Percentiles rank a stretch among this genome's conserved stretches.
Evolutionary conservation across 2,329 filamentous ascomycete species (phyloP).

Genomic region (Phialophora chinensis): DNA sequence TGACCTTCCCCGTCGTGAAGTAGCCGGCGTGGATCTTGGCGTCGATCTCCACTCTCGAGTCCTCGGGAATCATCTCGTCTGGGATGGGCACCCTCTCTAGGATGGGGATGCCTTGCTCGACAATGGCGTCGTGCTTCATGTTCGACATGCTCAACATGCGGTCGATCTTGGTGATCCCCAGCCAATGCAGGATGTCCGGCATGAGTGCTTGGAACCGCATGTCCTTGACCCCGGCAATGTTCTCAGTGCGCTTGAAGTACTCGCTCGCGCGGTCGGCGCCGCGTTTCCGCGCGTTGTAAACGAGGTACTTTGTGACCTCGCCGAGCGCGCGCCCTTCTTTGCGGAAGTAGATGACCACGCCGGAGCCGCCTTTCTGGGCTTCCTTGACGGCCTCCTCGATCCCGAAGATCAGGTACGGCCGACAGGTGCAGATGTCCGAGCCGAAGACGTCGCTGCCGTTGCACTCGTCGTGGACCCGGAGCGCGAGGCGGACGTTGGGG

Average conservation of each 20-base stretch:
- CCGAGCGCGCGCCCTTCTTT: slow-evolving; percentile 95
- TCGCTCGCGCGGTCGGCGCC: slow-evolving; percentile 69
- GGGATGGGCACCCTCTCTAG: slow-evolving; percentile 89
- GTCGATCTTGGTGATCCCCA: slow-evolving; percentile 98
- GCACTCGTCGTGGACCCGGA: slow-evolving; percentile 87
- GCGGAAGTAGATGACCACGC: slow-evolving; percentile 97
- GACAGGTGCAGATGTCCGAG: slow-evolving; percentile 94
- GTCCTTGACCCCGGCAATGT: slow-evolving; percentile 92
- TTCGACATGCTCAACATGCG: slow-evolving; percentile 99
- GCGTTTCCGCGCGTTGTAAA: slow-evolving; percentile 61
- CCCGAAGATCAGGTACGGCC: slow-evolving; percentile 91
- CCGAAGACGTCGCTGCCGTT: slow-evolving; percentile 98
- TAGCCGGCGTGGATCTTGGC: slow-evolving; percentile 94
- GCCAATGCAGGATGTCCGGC: slow-evolving; percentile 97
- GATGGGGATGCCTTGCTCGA: slow-evolving; percentile 69
- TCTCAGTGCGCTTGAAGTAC: slow-evolving; percentile 97
- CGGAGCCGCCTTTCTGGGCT: slow-evolving; percentile 89
- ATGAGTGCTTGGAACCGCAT: slow-evolving; percentile 99
- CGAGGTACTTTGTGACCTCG: slow-evolving; percentile 88
- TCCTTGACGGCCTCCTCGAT: slow-evolving; percentile 98
- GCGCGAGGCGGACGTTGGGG: slow-evolving; percentile 76
- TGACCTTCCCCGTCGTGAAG: slow-evolving; percentile 86
- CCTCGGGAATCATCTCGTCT: slow-evolving; percentile 89
- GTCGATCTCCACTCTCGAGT: slow-evolving; percentile 97
- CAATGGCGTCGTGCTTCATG: slow-evolving; percentile 61